These are phyloP conservation scores for Rachicladosporium sp. DNA, from an alignment of 2,329 filamentous ascomycete genomes.

Conservation along the genomic window DNA sequence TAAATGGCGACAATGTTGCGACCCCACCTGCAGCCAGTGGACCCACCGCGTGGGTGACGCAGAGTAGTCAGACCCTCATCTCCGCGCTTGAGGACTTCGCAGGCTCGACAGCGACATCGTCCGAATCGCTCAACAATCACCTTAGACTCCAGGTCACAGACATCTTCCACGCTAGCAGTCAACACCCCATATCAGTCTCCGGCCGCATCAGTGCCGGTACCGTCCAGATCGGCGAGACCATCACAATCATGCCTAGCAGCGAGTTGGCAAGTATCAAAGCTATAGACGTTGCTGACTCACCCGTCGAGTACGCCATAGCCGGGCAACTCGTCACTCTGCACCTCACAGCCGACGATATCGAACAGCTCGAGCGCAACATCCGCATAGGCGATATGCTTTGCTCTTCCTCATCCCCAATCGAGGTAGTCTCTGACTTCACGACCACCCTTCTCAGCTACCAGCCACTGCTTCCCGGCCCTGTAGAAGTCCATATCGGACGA, in stretches of 20 bases:
- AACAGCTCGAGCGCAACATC: slow-evolving; percentile 52
- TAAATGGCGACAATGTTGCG: slow-evolving; percentile 78
- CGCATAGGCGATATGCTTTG: slow-evolving; percentile 72
- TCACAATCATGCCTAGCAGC: slow-evolving; percentile 68
- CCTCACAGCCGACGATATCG: slow-evolving; percentile 68
- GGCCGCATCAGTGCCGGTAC: slow-evolving; percentile 77
- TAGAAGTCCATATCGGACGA: slow-evolving; percentile 79
- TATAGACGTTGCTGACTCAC: slow-evolving; percentile 61
- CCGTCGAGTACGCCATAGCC: slow-evolving; percentile 78
- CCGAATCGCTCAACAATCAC: slow-evolving; percentile 59
- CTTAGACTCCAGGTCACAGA: slow-evolving; percentile 81
- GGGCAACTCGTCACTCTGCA: slow-evolving; percentile 83
- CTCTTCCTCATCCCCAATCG: slow-evolving; percentile 47
- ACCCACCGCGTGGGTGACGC: slow-evolving; percentile 61
- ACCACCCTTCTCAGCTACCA: slow-evolving; percentile 84
- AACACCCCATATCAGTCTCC: slow-evolving; percentile 71
- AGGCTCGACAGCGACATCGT: slow-evolving; percentile 5
- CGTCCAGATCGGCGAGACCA: slow-evolving; percentile 69
- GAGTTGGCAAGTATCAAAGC: slow-evolving; percentile 73
- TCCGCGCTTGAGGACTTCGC: slow-evolving; percentile 67
- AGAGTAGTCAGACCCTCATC: slow-evolving; percentile 50
- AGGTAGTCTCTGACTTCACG: slow-evolving; percentile 60
- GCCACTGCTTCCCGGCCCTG: slow-evolving; percentile 72
- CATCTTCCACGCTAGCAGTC: slow-evolving; percentile 66
- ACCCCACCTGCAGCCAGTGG: slow-evolving; percentile 34